phyloP scores from a whole-genome alignment of 2,329 filamentous ascomycete genomes.

The Tetracladium maxilliforme region DNA sequence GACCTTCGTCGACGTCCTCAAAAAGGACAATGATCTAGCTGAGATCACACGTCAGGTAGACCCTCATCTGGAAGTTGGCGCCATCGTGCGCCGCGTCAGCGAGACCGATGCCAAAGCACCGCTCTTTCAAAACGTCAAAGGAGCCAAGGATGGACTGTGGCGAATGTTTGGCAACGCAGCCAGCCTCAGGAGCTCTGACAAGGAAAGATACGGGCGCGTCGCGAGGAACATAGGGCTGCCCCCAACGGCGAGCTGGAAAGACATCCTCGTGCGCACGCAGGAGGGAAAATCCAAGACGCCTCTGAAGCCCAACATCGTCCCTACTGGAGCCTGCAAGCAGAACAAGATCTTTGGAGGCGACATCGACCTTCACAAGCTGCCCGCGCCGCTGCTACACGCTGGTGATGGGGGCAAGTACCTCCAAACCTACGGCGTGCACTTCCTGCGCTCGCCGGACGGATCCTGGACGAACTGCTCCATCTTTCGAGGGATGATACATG shows the following conservation, averaged over 20 bases:
- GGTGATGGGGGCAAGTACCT: conserved; percentile 32
- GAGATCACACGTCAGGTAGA: conserved; percentile 27
- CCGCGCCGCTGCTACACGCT: conserved; percentile 25
- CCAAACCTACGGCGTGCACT: conserved; percentile 32
- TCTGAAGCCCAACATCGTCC: conserved; percentile 16
- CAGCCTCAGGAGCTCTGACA: conserved; percentile 16
- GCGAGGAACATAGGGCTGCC: conserved; percentile 25
- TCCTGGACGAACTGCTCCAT: conserved; percentile 33
- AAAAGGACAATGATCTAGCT: conserved; percentile 24
- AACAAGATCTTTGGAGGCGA: conserved; percentile 18
- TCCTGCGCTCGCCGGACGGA: conserved; percentile 26
- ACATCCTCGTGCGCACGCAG: conserved; percentile 25
- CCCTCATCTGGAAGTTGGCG: conserved; percentile 27
- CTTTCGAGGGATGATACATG: conserved; percentile 28
- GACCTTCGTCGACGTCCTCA: conserved; percentile 26
- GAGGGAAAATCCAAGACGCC: conserved; percentile 16
- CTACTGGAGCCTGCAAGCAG: conserved; percentile 26
- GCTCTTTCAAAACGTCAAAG: conserved; percentile 35
- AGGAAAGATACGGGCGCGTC: conserved; percentile 22
- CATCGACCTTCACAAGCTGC: conserved; percentile 25
- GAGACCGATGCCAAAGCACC: conserved; percentile 30
- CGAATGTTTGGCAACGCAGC: conserved; percentile 29
- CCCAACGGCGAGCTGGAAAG: conserved; percentile 17
- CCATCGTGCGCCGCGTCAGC: conserved; percentile 27
- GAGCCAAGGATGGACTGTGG: conserved; percentile 26